A percentile compares a stretch with the other conserved stretches of the same genome.
Evolutionary conservation across 371 early-diverging fungal species (phyloP).

Genomic region (Capillidium heterosporum): DNA sequence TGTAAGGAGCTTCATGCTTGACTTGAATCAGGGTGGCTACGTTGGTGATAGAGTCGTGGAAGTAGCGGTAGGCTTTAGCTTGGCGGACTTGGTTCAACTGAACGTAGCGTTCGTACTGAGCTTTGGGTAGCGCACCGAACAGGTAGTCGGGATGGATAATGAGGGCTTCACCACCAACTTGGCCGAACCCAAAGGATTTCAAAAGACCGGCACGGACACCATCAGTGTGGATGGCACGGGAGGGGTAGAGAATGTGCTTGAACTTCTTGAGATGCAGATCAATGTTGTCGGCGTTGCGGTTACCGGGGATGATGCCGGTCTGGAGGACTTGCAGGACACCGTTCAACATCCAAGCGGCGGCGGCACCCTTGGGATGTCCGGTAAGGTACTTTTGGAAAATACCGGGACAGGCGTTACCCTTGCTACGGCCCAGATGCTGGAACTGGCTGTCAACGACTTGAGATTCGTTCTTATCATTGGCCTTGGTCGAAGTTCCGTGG

Average conservation of each 20-base stretch:
- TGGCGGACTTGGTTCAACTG: conserved; percentile 53
- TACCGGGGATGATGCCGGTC: conserved; percentile 83
- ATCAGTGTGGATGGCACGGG: conserved; percentile 72
- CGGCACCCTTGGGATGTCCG: conserved; percentile 93
- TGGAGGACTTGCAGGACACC: conserved; percentile 76
- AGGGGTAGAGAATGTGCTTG: conserved; percentile 72
- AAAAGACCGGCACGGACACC: conserved; percentile 86
- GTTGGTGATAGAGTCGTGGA: conserved; percentile 79
- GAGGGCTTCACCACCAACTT: conserved; percentile 86
- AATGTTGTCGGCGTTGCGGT: conserved; percentile 91
- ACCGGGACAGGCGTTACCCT: conserved; percentile 64
- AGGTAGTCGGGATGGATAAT: conserved; percentile 86
- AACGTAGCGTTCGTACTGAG: conserved; percentile 53
- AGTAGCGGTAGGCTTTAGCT: conserved; percentile 74
- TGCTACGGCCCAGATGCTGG: conserved; percentile 71
- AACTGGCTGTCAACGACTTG: conserved; percentile 75
- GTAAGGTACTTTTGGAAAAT: conserved; percentile 91
- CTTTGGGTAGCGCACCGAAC: conserved; percentile 53
- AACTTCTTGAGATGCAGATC: conserved; percentile 61
- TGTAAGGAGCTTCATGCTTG: conserved; percentile 79
- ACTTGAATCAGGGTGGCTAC: conserved; percentile 68
- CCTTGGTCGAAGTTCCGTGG: conserved; percentile 94
- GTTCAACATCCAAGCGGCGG: conserved; percentile 95
- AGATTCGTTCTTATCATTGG: conserved; percentile 94
- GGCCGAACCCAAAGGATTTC: conserved; percentile 94